phyloP scores from a whole-genome alignment of 352 stramenopile species.

The Peronospora farinosa region DNA sequence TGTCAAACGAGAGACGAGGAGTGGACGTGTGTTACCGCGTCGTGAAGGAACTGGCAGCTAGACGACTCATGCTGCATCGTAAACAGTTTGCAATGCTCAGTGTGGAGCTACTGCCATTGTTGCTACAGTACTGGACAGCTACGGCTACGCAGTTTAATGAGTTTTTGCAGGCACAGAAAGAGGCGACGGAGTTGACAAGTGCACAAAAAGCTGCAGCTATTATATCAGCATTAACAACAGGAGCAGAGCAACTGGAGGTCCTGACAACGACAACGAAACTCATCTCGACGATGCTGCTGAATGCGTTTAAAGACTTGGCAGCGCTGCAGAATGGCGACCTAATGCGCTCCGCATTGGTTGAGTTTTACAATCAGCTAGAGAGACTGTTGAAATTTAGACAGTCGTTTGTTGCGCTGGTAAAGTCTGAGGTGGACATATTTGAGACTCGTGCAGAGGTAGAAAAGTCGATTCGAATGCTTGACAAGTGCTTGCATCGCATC shows the following conservation, averaged over 20 bases:
- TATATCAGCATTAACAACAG: constrained; percentile 7
- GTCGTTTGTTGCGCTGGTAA: constrained; percentile 9
- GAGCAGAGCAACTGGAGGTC: constrained; percentile 29
- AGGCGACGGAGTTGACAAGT: constrained; percentile 6
- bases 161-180: constrained; percentile 25
- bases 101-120: constrained; percentile 52
- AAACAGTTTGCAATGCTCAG: constrained; percentile 74
- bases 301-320: constrained; percentile 62
- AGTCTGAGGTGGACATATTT: neutral
- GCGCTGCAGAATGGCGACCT: constrained; percentile 49
- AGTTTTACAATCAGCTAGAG: constrained; percentile 69
- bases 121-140: constrained; percentile 57
- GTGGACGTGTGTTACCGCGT: constrained; percentile 63
- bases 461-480: constrained; percentile 23
- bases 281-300: constrained; percentile 59
- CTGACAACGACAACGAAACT: constrained; percentile 57
- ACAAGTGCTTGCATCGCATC: constrained; percentile 66
- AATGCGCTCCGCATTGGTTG: constrained; percentile 49
- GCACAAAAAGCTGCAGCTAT: constrained; percentile 9
- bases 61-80: constrained; percentile 73
- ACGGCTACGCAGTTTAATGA: constrained; percentile 28
- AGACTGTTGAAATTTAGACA: constrained; percentile 47
- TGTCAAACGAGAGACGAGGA: constrained; percentile 30
- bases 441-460: constrained; percentile 7
- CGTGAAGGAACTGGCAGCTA: constrained; percentile 72